Percentiles rank a stretch among this genome's conserved stretches.
Evolutionary conservation across 805 yeast genomes (phyloP).

Genomic region (Wickerhamiella hasegawae): DNA sequence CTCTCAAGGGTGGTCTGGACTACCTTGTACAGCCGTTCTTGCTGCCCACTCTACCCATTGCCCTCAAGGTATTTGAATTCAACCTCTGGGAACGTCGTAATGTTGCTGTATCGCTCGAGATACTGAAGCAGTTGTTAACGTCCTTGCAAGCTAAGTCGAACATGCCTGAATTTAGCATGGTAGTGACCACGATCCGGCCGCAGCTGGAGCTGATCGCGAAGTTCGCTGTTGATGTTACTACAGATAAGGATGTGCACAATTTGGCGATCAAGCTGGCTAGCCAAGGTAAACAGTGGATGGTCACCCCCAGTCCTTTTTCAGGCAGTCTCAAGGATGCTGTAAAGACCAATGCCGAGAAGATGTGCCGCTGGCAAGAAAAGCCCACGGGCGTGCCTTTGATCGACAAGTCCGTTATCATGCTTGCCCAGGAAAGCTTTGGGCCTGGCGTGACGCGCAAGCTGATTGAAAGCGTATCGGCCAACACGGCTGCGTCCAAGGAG

Average conservation of each 20-base stretch:
- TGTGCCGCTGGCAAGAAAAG: too few species aligned
- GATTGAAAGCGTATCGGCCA: not conserved
- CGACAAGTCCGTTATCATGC: not conserved
- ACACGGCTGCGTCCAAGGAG: not conserved
- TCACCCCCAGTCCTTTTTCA: too few species aligned
- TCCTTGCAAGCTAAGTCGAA: not conserved
- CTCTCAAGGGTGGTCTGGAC: slow-evolving; percentile 64
- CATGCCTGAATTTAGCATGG: slow-evolving; percentile 1
- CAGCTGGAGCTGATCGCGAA: too few species aligned
- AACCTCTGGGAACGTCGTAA: slow-evolving; percentile 22
- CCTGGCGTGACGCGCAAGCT: slow-evolving; percentile 1
- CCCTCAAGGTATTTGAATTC: slow-evolving; percentile 33
- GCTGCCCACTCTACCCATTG: slow-evolving; percentile 38
- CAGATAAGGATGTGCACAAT: too few species aligned
- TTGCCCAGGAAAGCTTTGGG: not conserved
- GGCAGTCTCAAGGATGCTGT: not conserved
- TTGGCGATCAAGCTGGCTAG: too few species aligned
- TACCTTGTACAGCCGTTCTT: slow-evolving; percentile 73
- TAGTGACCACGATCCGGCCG: too few species aligned
- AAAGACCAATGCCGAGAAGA: not conserved
- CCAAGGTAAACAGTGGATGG: too few species aligned
- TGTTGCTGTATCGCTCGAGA: not conserved
- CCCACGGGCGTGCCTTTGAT: too few species aligned
- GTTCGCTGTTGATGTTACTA: too few species aligned
- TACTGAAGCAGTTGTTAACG: slow-evolving; percentile 1